phyloP scores from a whole-genome alignment of 2,329 filamentous ascomycete genomes.

The Colletotrichum siamense region DNA sequence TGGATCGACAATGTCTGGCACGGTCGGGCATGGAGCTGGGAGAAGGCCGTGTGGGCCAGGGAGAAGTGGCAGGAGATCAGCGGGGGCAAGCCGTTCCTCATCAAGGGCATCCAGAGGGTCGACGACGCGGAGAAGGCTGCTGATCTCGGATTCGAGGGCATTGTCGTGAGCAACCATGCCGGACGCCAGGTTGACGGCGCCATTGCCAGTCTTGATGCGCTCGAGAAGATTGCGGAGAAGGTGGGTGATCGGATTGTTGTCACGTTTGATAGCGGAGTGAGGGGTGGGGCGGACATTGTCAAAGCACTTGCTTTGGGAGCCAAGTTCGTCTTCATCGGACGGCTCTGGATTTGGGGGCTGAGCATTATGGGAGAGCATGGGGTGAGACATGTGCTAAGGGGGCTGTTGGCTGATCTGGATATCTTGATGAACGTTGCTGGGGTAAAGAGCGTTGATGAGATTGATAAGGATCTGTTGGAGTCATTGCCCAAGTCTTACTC shows the following conservation, averaged over 20 bases:
- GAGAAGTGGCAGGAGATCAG: constrained; percentile 63
- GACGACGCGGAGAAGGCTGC: constrained; percentile 62
- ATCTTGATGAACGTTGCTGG: constrained; percentile 62
- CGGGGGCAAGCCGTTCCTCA: constrained; percentile 62
- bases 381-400: neutral
- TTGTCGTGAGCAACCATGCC: constrained; percentile 67
- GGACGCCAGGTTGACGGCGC: constrained; percentile 54
- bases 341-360: constrained; percentile 58
- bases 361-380: constrained; percentile 19
- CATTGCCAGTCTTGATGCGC: constrained; percentile 52
- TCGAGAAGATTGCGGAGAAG: constrained; percentile 48
- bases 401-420: constrained; percentile 56
- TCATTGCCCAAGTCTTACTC: constrained; percentile 3
- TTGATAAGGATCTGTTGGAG: constrained; percentile 26
- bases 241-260: constrained; percentile 28
- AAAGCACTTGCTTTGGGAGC: constrained; percentile 64
- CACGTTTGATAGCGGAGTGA: constrained; percentile 53
- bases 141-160: constrained; percentile 63
- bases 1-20: constrained; percentile 72
- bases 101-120: constrained; percentile 69
- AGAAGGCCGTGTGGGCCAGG: constrained; percentile 66
- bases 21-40: constrained; percentile 66
- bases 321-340: constrained; percentile 61
- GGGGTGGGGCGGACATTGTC: constrained; percentile 62
- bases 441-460: constrained; percentile 45